phyloP scores from a whole-genome alignment of 2,329 filamentous ascomycete genomes.

The Emydomyces testavorans region DNA sequence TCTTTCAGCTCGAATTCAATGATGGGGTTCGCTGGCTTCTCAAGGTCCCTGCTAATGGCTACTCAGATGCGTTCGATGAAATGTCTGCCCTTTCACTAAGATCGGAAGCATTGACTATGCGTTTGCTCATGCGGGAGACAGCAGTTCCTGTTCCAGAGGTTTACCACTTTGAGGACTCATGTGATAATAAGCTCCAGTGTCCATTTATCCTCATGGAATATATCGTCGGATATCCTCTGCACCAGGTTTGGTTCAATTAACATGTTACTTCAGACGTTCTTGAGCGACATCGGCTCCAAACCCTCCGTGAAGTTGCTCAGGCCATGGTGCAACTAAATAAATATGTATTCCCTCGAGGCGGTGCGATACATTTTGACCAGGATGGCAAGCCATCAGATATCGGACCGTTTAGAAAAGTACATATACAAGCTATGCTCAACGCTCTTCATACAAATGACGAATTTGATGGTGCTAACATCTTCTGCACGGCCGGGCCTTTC shows the following conservation, averaged over 20 bases:
- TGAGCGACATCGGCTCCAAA: slow-evolving; percentile 12
- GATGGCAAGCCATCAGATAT: slow-evolving; percentile 11
- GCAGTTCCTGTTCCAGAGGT: slow-evolving; percentile 25
- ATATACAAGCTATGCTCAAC: slow-evolving; percentile 8
- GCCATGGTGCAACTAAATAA: slow-evolving; percentile 19
- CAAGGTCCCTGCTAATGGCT: slow-evolving; percentile 20
- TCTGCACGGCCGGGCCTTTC: slow-evolving; percentile 8
- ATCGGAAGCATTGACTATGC: slow-evolving; percentile 25
- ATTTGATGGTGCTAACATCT: slow-evolving; percentile 8
- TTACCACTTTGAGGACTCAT: slow-evolving; percentile 21
- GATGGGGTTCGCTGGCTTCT: slow-evolving; percentile 18
- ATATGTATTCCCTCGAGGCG: slow-evolving; percentile 15
- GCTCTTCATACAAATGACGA: background rate
- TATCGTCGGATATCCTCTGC: slow-evolving; percentile 19
- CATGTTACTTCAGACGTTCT: background rate
- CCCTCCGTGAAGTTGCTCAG: slow-evolving; percentile 16
- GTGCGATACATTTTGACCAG: slow-evolving; percentile 13
- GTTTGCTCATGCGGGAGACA: slow-evolving; percentile 22
- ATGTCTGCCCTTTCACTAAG: slow-evolving; percentile 15
- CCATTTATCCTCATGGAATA: slow-evolving; percentile 24
- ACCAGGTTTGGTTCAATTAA: slow-evolving; percentile 24
- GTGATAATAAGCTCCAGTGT: slow-evolving; percentile 19
- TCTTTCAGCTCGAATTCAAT: slow-evolving; percentile 19
- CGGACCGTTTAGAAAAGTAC: slow-evolving; percentile 1
- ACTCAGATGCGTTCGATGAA: slow-evolving; percentile 17